phyloP scores from a whole-genome alignment of 805 yeast species.

The Pichia heedii region DNA sequence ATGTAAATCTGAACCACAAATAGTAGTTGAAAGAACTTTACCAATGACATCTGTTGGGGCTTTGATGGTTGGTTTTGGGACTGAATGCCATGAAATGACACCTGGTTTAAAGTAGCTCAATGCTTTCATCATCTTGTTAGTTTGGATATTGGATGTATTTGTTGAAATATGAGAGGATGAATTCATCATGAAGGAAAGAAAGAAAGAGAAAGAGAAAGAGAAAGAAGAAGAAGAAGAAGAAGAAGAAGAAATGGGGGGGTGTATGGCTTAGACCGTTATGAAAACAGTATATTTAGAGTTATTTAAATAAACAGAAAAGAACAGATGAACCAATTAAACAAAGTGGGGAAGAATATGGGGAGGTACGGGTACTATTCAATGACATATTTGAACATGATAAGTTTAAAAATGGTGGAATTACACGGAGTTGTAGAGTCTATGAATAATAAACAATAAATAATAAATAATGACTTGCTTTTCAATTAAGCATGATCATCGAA shows the following conservation, averaged over 20 bases:
- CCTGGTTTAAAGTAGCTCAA: constrained; percentile 38
- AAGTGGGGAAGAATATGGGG: too few species aligned
- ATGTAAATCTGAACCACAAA: constrained; percentile 59
- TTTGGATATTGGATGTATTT: neutral
- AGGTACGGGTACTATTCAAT: too few species aligned
- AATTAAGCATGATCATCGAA: too few species aligned
- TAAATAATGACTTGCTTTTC: too few species aligned
- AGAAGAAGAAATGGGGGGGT: neutral
- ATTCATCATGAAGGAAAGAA: neutral
- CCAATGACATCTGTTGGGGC: constrained; percentile 49
- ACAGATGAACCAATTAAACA: too few species aligned
- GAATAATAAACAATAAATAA: too few species aligned
- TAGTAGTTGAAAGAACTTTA: constrained; percentile 48
- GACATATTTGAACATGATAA: too few species aligned
- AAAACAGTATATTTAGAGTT: too few species aligned
- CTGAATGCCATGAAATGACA: constrained; percentile 27
- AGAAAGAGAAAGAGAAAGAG: neutral
- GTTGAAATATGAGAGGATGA: neutral
- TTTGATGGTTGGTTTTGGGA: constrained; percentile 35
- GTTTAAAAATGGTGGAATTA: too few species aligned
- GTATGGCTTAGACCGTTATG: too few species aligned
- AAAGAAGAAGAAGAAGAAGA: neutral
- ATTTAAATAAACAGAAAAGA: too few species aligned
- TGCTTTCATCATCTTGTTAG: constrained; percentile 35
- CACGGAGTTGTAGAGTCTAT: too few species aligned